Evolutionary conservation across 202 grass and related monocot genomes (phyloP), one percentile per base, ranked within the genome.

Genomic region (Elaeis oleifera): DNA sequence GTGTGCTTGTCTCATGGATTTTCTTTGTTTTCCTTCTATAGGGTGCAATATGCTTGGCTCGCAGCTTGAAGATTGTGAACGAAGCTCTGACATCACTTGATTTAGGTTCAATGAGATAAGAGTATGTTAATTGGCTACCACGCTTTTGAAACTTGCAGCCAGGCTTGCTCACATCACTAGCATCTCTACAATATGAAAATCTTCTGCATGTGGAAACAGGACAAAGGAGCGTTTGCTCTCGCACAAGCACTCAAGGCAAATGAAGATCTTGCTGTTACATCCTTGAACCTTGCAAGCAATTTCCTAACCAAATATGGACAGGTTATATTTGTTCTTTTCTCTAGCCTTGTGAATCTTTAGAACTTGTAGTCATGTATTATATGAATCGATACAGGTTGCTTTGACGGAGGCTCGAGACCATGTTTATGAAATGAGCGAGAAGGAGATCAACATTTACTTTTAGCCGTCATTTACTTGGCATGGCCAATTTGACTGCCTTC

Each of bases 31-130:
- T 49, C 62, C 28, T 80, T 53, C 28, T 82, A 53, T 66, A 99
- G 94, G 94, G 94, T 60, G 82, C 94, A 67, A 79, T 94, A 74
- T 99, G 74, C 69, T 83, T 94, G 69, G 94, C 94, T 53, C 77
- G 76, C 60, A 89, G 94, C 72, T 70, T 99, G 48, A 99, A 99
- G 81, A 88, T 94, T 77, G 87, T 99, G 70, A 94, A 94, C 55
- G 94, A 99, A 81, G 84, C 70, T 65, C 79, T 99, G 74, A 89
- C 71, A 8, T 84, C 85, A 63, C 85, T 99, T 78, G 94, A 99
- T 71, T 73, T 99, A 52, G 88, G 88, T 66, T 99, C 76, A 99
- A 99, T 73, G 94, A 99, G 88, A 99, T 99, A 71, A 80, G 88
- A 79, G 94, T 94, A 86, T 70, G 85, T 3, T 22, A 25, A 17